Evolutionary conservation across 805 yeast genomes (phyloP).

Genomic region (Saccharomycodes ludwigii): DNA sequence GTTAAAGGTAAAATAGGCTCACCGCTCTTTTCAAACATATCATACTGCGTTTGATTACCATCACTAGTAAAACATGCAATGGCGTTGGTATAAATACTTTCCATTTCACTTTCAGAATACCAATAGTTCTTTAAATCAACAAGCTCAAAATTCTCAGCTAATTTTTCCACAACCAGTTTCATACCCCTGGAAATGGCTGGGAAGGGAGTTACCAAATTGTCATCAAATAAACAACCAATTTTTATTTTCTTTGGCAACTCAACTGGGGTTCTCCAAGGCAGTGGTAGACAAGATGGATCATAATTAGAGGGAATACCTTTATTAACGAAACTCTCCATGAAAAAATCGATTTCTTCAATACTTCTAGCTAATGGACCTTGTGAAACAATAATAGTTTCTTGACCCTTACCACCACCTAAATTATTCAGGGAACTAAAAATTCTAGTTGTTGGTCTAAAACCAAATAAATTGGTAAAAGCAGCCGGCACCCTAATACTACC

Average conservation of each 20-base stretch:
- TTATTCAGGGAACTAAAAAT: slow-evolving; percentile 32
- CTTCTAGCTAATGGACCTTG: slow-evolving; percentile 56
- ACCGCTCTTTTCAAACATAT: slow-evolving; percentile 43
- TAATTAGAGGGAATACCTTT: slow-evolving; percentile 51
- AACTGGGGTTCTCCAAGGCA: slow-evolving; percentile 27
- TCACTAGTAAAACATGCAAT: slow-evolving; percentile 44
- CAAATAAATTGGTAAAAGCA: slow-evolving; percentile 47
- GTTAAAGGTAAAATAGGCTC: slow-evolving; percentile 57
- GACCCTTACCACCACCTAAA: slow-evolving; percentile 45
- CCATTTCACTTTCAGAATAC: slow-evolving; percentile 13
- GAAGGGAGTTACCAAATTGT: slow-evolving; percentile 51
- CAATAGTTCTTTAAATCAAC: slow-evolving; percentile 26
- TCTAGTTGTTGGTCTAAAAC: slow-evolving; percentile 47
- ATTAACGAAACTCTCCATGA: slow-evolving; percentile 50
- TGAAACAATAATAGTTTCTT: slow-evolving; percentile 51
- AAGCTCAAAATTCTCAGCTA: slow-evolving; percentile 40
- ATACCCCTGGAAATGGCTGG: slow-evolving; percentile 52
- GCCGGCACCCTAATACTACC: slow-evolving; percentile 61
- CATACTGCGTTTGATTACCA: slow-evolving; percentile 47
- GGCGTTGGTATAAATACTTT: slow-evolving; percentile 7
- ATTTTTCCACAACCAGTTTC: slow-evolving; percentile 37
- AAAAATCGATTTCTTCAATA: slow-evolving; percentile 52
- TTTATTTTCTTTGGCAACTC: slow-evolving; percentile 27
- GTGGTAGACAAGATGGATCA: slow-evolving; percentile 25
- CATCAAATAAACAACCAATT: slow-evolving; percentile 50